phyloP scores from a whole-genome alignment of 257 asterid species.

The Knoxia roxburghii region DNA sequence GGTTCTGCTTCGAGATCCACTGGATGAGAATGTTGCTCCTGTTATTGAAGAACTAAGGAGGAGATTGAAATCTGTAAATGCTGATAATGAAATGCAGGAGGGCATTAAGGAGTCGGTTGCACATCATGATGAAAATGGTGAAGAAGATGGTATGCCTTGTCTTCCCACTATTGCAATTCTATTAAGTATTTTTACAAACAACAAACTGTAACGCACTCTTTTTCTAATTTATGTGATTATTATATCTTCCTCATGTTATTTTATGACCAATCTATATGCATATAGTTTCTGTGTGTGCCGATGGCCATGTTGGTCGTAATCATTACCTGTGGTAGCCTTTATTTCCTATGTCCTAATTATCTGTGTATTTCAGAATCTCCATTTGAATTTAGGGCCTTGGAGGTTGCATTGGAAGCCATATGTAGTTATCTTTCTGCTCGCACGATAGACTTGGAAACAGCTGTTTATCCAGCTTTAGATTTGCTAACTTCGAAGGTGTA shows the following conservation, averaged over 20 bases:
- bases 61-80: constrained; percentile 47
- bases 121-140: constrained; percentile 66
- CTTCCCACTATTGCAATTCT: not conserved
- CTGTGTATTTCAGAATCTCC: constrained; percentile 60
- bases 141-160: constrained; percentile 66
- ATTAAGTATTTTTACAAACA: not conserved
- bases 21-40: constrained; percentile 68
- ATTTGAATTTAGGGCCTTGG: constrained; percentile 86
- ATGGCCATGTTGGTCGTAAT: too few relatives aligned
- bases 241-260: not conserved
- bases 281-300: too few relatives aligned
- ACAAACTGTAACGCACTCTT: not conserved
- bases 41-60: constrained; percentile 80
- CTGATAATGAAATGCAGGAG: constrained; percentile 48
- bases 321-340: not conserved
- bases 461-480: constrained; percentile 89
- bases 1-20: constrained; percentile 85
- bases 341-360: constrained; percentile 16
- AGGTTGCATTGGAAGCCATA: constrained; percentile 89
- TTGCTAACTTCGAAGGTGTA: constrained; percentile 86
- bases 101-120: constrained; percentile 40
- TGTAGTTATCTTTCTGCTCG: constrained; percentile 87
- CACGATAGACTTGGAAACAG: constrained; percentile 75
- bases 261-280: not conserved
- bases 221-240: constrained; percentile 6